Evolutionary conservation across 148 eudicot genomes (phyloP), one percentile per base, ranked within the genome.

Genomic region (Gaultheria prostrata): DNA sequence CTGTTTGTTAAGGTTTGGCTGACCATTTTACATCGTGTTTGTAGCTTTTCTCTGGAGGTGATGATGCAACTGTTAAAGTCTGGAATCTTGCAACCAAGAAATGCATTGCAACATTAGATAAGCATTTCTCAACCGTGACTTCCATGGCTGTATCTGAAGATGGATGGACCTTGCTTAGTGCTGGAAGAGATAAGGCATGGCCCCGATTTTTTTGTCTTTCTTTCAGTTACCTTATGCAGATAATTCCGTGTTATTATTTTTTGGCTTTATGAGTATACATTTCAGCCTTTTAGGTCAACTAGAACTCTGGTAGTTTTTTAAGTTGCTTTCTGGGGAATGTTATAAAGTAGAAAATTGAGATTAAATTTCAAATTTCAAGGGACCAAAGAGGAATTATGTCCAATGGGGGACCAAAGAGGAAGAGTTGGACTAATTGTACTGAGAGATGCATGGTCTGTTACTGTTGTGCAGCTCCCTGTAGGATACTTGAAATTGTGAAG

Each of bases 111-210:
- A 87, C 87, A 57, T 86, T 97, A 88, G 92, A 95, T 56, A 93
- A 95, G 74, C 99, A 97, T 86, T 94, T 91, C 76, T 93, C 99
- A 45, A 87, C 95, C 2, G 98, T 97, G 76, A 91, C 93, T 79
- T 95, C 99, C 77, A 84, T 97, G 88, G 93, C 96, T 48, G 80
- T 95, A 63, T 87, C 98, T 53, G 94, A 95, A 87, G 98, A 94
- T 86, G 94, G 92, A 82, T 85, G 91, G 81, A 87, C 94, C 86
- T 90, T 97, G 86, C 90, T 97, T 43, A 93, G 89, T 87, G 95
- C 95, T 83, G 99, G 98, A 86, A 93, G 99, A 91, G 99, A 97
- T 79, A 90, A 91, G 98, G 98, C 86, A 89, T 81, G 85, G 65
- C 80, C 54, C 51, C 53, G 24, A 30, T 7, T 79, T 71, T 45